Base-by-base conservation (phyloP, 768 basidiomycete genomes). In the Pulveroboletus sp. region DNA sequence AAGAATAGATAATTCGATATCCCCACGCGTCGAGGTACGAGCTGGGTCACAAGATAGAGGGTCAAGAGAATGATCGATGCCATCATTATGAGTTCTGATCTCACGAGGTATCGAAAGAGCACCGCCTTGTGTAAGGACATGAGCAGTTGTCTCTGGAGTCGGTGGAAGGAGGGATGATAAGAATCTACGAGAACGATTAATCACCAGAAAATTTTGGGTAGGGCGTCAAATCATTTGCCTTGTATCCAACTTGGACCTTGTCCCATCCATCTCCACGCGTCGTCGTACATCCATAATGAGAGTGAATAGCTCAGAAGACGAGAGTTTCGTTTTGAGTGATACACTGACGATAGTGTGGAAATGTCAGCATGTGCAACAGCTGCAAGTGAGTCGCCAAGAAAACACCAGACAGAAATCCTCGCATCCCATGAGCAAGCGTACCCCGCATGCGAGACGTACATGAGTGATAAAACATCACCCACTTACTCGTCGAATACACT, bases 401-500 rank as follows among this genome's bases (percentile, higher is more conserved):
- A 31, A 30, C 24, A 31, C 17, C n/a, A 30, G 10, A 37, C 12
- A n/a, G 24, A 28, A 32, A 43, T 14, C 37, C 6, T 17, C 51
- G 28, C 40, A 30, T 43, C 35, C 26, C 36, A 43, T 14, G 18
- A 27, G 15, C 6, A 15, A 35, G 26, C 8, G 12, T 8, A n/a
- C 21, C 28, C 10, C 17, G 26, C 39, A 28, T 45, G 39, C 26
- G 18, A 1, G 21, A 44, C 5, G 8, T 18, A 11, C 7, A 30
- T 15, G 15, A 15, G 5, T 6, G 9, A 50, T 14, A 15, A 49
- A 49, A 12, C 11, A 18, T 10, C 4, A 66, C 26, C 9, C 12
- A 71, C 88, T 56, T 52, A 94, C 93, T 81, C 81, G 46, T 89
- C 85, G 50, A 96, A 89, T 0, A 89, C 89, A 50, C 85, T 85